A percentile compares a stretch with the other conserved stretches of the same genome.
Evolutionary conservation across 352 stramenopile species (phyloP).

Genomic region (Phytophthora fragariae): DNA sequence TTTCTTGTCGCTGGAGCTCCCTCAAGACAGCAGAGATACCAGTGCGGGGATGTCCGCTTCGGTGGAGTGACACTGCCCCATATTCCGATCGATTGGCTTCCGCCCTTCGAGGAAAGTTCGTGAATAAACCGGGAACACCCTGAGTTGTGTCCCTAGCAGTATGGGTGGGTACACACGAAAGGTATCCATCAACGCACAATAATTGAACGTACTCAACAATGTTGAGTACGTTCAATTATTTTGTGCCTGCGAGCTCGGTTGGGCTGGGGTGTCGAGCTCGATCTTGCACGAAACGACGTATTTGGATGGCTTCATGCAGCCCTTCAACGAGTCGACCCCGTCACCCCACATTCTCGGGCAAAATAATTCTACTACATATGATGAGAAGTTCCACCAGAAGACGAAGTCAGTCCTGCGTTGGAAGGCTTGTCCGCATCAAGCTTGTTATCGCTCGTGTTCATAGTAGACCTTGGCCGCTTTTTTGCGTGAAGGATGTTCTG

Average conservation of each 20-base stretch:
- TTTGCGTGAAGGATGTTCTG: no score
- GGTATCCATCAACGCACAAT: background rate
- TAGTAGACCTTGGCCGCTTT: no score
- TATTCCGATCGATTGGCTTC: background rate
- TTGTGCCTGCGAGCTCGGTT: background rate
- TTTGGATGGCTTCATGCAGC: background rate
- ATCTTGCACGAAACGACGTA: background rate
- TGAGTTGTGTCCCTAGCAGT: background rate
- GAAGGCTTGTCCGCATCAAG: no score
- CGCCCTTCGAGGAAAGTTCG: background rate
- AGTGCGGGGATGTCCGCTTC: background rate
- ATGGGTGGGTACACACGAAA: constrained; percentile 2
- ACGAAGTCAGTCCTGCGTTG: no score
- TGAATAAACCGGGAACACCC: background rate
- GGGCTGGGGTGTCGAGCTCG: background rate
- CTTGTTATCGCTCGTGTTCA: no score
- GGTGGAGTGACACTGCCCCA: background rate
- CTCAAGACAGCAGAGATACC: background rate
- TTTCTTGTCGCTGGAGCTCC: background rate
- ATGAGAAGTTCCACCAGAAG: no score
- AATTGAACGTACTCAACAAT: background rate
- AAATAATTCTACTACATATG: no score
- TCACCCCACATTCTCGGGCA: background rate
- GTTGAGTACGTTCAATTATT: background rate
- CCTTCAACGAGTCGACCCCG: background rate